These are phyloP conservation scores for Tuber borchii DNA, from an alignment of 495 filamentous ascomycete species.

Conservation along the genomic window DNA sequence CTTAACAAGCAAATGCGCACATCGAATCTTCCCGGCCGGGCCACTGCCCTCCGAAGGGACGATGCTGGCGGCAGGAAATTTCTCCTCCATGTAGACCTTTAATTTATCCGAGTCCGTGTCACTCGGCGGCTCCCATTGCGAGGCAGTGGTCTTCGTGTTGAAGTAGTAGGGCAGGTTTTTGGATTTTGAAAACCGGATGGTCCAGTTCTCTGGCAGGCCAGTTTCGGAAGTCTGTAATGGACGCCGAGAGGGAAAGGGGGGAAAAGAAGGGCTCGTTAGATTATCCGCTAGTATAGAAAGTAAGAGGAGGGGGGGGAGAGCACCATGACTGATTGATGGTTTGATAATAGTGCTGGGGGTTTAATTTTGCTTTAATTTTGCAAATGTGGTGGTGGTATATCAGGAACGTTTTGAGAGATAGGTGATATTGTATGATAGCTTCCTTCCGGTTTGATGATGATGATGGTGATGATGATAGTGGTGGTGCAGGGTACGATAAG, in stretches of 20 bases:
- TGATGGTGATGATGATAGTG: not conserved
- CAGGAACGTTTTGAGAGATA: not conserved
- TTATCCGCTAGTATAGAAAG: not conserved
- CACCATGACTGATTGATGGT: not conserved
- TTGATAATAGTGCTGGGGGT: not conserved
- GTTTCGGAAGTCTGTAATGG: conserved; percentile 48
- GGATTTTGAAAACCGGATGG: conserved; percentile 90
- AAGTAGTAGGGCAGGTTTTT: conserved; percentile 99
- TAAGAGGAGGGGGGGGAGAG: not conserved
- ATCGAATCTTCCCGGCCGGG: conserved; percentile 79
- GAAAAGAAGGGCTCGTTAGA: not conserved
- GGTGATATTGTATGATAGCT: not conserved
- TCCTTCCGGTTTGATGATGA: not conserved
- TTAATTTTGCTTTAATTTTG: not conserved
- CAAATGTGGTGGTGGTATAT: not conserved
- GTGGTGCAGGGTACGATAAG: not conserved
- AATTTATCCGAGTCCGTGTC: conserved; percentile 83
- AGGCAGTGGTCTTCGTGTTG: conserved; percentile 72
- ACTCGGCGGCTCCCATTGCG: conserved; percentile 85
- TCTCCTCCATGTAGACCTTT: conserved; percentile 80
- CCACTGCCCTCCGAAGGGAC: conserved; percentile 48
- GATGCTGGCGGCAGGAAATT: conserved; percentile 57
- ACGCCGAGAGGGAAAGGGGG: conserved; percentile 19
- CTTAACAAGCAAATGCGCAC: conserved; percentile 86
- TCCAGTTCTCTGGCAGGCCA: conserved; percentile 82